These are phyloP conservation scores for Lantana camara DNA, from an alignment of 257 asterid species.

Conservation along the genomic window DNA sequence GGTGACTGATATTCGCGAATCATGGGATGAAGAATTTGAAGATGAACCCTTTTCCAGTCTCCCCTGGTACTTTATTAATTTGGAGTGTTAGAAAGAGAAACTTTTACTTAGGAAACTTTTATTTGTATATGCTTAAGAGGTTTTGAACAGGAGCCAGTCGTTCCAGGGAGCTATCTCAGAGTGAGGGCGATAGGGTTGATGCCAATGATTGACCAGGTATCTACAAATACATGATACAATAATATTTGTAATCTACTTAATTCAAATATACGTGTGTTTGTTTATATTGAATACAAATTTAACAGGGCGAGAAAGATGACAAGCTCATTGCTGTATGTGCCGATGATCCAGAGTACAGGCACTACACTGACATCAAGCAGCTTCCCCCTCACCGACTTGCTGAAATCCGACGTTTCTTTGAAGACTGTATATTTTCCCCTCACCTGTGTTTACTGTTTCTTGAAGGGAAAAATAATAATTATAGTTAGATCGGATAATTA, in stretches of 20 bases:
- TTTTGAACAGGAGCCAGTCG: conserved; percentile 60
- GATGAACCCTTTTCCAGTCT: not conserved
- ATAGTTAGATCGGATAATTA: not conserved
- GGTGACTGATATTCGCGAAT: not conserved
- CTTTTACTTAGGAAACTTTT: too few relatives aligned
- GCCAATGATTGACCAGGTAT: conserved; percentile 89
- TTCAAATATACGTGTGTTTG: not conserved
- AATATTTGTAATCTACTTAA: too few relatives aligned
- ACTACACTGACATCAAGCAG: conserved; percentile 67
- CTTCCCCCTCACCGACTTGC: conserved; percentile 77
- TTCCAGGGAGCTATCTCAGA: conserved; percentile 74
- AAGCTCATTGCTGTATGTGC: conserved; percentile 83
- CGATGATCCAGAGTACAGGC: conserved; percentile 72
- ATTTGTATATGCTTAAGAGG: too few relatives aligned
- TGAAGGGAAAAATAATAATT: too few relatives aligned
- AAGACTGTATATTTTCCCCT: conserved; percentile 49
- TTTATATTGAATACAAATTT: not conserved
- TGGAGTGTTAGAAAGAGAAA: too few relatives aligned
- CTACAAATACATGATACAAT: too few relatives aligned
- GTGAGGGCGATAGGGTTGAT: conserved; percentile 75
- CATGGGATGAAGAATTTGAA: too few relatives aligned
- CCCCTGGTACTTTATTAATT: not conserved
- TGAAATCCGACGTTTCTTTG: conserved; percentile 76
- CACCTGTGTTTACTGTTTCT: conserved; percentile 7
- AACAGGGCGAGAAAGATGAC: conserved; percentile 77